These are phyloP conservation scores for Cryptococcus sp. DNA, from an alignment of 1,284 basidiomycete genomes.

Conservation along the genomic window DNA sequence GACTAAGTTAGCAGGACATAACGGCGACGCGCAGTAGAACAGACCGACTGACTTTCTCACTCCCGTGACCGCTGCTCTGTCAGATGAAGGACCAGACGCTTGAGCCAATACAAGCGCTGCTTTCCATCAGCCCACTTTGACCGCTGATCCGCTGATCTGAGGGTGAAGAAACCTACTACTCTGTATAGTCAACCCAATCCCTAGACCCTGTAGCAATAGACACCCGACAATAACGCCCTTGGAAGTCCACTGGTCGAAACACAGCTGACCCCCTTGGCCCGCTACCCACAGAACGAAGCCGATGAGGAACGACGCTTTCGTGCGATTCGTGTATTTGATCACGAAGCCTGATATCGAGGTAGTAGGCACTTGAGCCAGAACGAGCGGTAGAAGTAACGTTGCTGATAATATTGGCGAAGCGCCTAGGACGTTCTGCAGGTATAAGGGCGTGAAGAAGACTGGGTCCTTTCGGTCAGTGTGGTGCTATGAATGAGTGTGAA, in stretches of 20 bases:
- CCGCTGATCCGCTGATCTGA: not conserved
- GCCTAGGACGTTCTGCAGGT: slow-evolving; percentile 35
- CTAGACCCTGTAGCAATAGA: slow-evolving; percentile 37
- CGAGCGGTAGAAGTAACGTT: slow-evolving; percentile 35
- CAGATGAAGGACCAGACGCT: slow-evolving; percentile 27
- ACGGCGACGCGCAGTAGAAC: too few species aligned
- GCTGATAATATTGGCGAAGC: slow-evolving; percentile 26
- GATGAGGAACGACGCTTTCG: slow-evolving; percentile 23
- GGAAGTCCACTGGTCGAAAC: slow-evolving; percentile 17
- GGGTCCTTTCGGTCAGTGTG: not conserved
- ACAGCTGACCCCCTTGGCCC: slow-evolving; percentile 30
- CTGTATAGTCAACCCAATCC: slow-evolving; percentile 37
- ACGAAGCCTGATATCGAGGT: slow-evolving; percentile 32
- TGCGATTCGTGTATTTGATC: slow-evolving; percentile 29
- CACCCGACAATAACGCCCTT: slow-evolving; percentile 25
- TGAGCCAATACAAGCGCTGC: slow-evolving; percentile 39
- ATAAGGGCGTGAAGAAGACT: slow-evolving; percentile 34
- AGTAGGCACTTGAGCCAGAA: slow-evolving; percentile 33
- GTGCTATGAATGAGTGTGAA: not conserved
- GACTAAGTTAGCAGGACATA: not conserved
- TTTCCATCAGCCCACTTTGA: not conserved
- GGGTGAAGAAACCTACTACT: slow-evolving; percentile 19
- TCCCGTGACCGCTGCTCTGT: slow-evolving; percentile 38
- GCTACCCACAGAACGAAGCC: slow-evolving; percentile 34
- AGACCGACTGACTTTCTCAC: slow-evolving; percentile 25